Percentiles rank a stretch among this genome's conserved stretches.
These are phyloP conservation scores for Aphanomyces stellatus DNA, from an alignment of 352 stramenopile genomes.

Conservation along the genomic window DNA sequence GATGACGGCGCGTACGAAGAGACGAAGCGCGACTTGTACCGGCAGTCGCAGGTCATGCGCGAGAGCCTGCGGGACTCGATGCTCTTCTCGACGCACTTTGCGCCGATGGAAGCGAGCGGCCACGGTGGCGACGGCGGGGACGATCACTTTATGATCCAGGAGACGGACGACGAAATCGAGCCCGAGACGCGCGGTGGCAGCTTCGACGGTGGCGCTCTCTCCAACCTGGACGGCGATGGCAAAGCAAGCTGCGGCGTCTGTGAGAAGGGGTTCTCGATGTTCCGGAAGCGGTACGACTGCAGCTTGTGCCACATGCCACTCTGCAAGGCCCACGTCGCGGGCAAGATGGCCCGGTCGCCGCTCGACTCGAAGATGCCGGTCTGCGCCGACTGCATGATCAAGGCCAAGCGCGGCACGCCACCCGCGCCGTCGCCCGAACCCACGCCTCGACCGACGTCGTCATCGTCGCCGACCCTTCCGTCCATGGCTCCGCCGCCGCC, in stretches of 20 bases:
- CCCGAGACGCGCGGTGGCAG: neutral
- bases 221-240: neutral
- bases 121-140: neutral
- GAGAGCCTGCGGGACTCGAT: slow-evolving; percentile 43
- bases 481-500: neutral
- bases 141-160: neutral
- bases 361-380: slow-evolving; percentile 62
- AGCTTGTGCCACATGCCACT: slow-evolving; percentile 68
- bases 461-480: neutral
- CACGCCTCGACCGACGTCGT: neutral
- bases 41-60: slow-evolving; percentile 65
- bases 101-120: neutral
- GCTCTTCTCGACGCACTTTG: neutral
- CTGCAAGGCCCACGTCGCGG: slow-evolving; percentile 74
- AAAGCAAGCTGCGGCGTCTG: slow-evolving; percentile 62
- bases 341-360: slow-evolving; percentile 49
- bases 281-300: slow-evolving; percentile 83
- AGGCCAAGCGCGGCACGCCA: neutral
- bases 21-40: slow-evolving; percentile 62
- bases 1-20: slow-evolving; percentile 39
- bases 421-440: neutral
- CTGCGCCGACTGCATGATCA: slow-evolving; percentile 57
- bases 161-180: slow-evolving; percentile 4
- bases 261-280: slow-evolving; percentile 82
- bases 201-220: neutral